Evolutionary conservation across 148 eudicot species (phyloP).

Genomic region (Polygonum maritimum): DNA sequence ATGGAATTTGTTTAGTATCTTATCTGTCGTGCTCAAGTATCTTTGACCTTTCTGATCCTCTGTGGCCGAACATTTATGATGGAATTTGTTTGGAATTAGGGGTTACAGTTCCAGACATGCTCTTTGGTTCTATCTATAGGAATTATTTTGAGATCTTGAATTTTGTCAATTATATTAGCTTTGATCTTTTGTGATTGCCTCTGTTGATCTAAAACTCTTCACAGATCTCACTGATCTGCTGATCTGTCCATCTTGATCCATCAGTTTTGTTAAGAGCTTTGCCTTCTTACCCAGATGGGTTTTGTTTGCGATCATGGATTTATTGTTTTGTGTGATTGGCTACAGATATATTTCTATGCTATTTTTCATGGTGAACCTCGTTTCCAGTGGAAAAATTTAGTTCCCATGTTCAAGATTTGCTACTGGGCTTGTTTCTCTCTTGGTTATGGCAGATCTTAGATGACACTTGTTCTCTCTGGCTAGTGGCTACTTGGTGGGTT

Average conservation of each 20-base stretch:
- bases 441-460: neutral
- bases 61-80: neutral
- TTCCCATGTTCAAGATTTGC: neutral
- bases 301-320: neutral
- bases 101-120: neutral
- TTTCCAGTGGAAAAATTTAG: neutral
- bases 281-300: neutral
- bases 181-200: neutral
- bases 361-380: neutral
- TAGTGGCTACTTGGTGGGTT: neutral
- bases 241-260: neutral
- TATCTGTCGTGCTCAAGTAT: neutral
- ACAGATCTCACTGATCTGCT: constrained; percentile 4
- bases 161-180: neutral
- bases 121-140: neutral
- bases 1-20: neutral
- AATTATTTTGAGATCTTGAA: neutral
- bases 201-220: neutral
- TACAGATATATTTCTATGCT: neutral
- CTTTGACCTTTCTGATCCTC: neutral
- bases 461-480: neutral
- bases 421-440: neutral
- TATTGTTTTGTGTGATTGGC: neutral
- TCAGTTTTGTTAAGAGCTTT: neutral
- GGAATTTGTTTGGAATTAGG: neutral